Evolutionary conservation across 2,329 filamentous ascomycete species (phyloP).

Genomic region (Aspergillus ustus): DNA sequence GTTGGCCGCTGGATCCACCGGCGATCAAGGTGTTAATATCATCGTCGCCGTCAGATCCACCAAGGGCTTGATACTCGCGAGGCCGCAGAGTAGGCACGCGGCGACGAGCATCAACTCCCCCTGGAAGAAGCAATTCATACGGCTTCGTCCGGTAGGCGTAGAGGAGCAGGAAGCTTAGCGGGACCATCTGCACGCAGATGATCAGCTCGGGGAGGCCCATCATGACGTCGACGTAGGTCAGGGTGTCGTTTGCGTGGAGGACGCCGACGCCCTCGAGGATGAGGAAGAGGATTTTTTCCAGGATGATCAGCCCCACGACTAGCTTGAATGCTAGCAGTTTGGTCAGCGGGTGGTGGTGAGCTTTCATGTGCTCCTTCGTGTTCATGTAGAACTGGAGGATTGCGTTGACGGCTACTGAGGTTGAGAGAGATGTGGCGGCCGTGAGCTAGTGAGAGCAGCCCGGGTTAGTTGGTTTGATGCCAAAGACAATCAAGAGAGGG

Average conservation of each 20-base stretch:
- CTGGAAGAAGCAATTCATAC: not conserved
- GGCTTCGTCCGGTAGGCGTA: not conserved
- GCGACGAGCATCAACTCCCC: too few species aligned
- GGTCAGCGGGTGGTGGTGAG: not conserved
- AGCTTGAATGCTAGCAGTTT: not conserved
- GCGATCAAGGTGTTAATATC: too few species aligned
- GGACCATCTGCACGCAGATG: not conserved
- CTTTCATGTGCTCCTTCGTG: not conserved
- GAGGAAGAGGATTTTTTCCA: not conserved
- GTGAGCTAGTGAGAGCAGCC: not conserved
- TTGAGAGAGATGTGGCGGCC: not conserved
- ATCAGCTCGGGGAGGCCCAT: not conserved
- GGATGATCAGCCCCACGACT: not conserved
- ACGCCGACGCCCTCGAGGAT: not conserved
- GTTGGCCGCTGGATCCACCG: too few species aligned
- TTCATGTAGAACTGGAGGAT: not conserved
- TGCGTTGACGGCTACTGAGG: not conserved
- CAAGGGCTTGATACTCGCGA: too few species aligned
- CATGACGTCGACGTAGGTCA: not conserved
- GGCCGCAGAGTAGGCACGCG: too few species aligned
- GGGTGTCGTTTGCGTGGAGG: not conserved
- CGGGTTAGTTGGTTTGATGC: too few species aligned
- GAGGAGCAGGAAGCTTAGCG: not conserved
- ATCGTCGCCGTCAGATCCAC: too few species aligned
- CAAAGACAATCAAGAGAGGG: too few species aligned